A percentile compares a stretch with the other conserved stretches of the same genome.
Conservation (phyloP, 768 basidiomycete genomes). For the Nidularia sp. region DNA sequence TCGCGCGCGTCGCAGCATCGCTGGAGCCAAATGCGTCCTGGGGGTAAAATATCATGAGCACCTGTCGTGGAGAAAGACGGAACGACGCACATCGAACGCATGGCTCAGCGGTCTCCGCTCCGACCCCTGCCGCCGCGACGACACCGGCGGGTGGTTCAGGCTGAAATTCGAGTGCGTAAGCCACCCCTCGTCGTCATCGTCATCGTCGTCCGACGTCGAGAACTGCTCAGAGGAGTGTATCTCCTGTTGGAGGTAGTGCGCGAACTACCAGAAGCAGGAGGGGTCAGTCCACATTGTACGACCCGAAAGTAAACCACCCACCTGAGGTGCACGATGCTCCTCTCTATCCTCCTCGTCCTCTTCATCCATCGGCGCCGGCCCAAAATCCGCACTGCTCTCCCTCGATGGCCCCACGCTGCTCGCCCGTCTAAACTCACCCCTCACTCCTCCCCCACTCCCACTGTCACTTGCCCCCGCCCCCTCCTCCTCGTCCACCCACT, state of each 20-base stretch:
- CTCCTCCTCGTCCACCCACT: conserved; percentile 75
- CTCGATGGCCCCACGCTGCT: conserved; percentile 35
- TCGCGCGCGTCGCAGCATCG: conserved; percentile 22
- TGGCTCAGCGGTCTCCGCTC: conserved; percentile 41
- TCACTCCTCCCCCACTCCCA: conserved; percentile 20
- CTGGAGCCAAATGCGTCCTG: conserved; percentile 53
- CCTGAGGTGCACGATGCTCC: conserved; percentile 42
- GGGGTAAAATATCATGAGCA: background rate
- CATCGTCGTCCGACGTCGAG: conserved; percentile 57
- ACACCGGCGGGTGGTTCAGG: conserved; percentile 43
- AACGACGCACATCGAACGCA: conserved; percentile 52
- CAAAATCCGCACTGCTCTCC: conserved; percentile 65
- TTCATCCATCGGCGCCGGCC: conserved; percentile 43
- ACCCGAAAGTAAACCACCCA: conserved; percentile 18
- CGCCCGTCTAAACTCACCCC: conserved; percentile 59
- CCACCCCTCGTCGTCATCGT: conserved; percentile 81
- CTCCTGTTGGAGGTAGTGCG: conserved; percentile 73
- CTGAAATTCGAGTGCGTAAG: conserved; percentile 73
- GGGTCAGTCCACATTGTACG: background rate
- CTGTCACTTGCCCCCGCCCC: conserved; percentile 6
- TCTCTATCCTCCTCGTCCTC: conserved; percentile 22
- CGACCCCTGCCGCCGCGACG: conserved; percentile 36
- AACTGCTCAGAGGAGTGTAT: conserved; percentile 61
- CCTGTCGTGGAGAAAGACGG: background rate
- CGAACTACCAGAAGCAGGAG: conserved; percentile 49